Evolutionary conservation across 208 protist species (phyloP).

Genomic region (Acanthamoeba culbertsoni): DNA sequence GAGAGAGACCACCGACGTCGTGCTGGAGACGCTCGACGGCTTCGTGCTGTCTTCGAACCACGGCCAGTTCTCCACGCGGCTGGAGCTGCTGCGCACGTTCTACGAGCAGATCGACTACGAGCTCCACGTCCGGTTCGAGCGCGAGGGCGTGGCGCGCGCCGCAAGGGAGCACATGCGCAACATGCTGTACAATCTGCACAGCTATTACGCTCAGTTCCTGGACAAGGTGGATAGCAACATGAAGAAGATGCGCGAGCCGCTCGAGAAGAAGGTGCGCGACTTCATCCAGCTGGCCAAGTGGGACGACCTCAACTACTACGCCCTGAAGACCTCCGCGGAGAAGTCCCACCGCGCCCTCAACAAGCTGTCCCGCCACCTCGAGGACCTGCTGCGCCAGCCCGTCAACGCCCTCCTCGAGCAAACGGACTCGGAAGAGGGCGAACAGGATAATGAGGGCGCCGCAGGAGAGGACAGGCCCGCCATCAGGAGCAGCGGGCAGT

Average conservation of each 20-base stretch:
- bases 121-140: slow-evolving; percentile 6
- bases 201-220: slow-evolving; percentile 78
- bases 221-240: neutral
- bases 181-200: slow-evolving; percentile 74
- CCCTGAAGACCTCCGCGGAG: slow-evolving; percentile 91
- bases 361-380: slow-evolving; percentile 47
- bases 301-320: slow-evolving; percentile 91
- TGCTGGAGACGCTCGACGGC: slow-evolving; percentile 60
- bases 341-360: slow-evolving; percentile 92
- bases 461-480: neutral
- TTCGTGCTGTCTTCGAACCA: slow-evolving; percentile 76
- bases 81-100: slow-evolving; percentile 76
- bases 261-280: slow-evolving; percentile 84
- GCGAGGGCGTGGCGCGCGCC: neutral
- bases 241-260: slow-evolving; percentile 49
- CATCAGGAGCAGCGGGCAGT: neutral
- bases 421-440: neutral
- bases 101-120: slow-evolving; percentile 65
- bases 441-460: neutral
- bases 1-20: slow-evolving; percentile 33
- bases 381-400: slow-evolving; percentile 47
- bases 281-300: slow-evolving; percentile 82
- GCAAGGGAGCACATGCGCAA: neutral
- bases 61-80: slow-evolving; percentile 80
- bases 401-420: slow-evolving; percentile 37